Percentiles rank a stretch among this genome's conserved stretches.
phyloP scores from a whole-genome alignment of 164 flowering plant genomes.

The Protea cynaroides region DNA sequence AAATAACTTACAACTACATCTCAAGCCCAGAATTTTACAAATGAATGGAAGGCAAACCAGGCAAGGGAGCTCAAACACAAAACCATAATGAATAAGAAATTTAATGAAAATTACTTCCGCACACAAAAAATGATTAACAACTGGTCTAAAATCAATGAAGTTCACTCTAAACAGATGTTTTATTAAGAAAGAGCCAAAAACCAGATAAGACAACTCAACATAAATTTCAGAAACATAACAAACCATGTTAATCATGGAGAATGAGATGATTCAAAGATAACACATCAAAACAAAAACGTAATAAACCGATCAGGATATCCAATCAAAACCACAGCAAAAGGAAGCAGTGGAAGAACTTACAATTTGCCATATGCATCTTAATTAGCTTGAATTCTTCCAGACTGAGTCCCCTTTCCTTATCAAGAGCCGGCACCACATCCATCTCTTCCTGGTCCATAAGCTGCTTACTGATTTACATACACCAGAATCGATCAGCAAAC shows the following conservation, averaged over 20 bases:
- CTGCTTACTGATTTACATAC: conserved; percentile 52
- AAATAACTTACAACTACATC: no score
- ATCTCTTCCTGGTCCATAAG: conserved; percentile 84
- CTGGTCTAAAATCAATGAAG: no score
- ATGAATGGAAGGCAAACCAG: no score
- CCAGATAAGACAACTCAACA: not conserved
- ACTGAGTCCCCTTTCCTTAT: conserved; percentile 76
- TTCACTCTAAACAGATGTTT: not conserved
- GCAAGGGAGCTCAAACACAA: no score
- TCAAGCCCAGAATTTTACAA: no score
- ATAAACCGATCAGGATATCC: not conserved
- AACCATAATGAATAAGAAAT: no score
- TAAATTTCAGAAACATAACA: not conserved
- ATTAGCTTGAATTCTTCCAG: conserved; percentile 87
- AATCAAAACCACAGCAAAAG: not conserved
- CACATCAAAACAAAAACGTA: not conserved
- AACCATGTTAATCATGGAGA: not conserved
- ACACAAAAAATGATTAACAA: no score
- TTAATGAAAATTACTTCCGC: no score
- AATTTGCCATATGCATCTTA: conserved; percentile 76
- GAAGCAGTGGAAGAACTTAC: conserved; percentile 27
- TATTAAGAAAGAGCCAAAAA: not conserved
- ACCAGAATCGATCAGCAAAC: not conserved
- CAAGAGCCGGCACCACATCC: conserved; percentile 60
- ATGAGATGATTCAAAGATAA: not conserved